A percentile compares a stretch with the other conserved stretches of the same genome.
Conservation (phyloP, 768 basidiomycete species). For the Rhizopogon vinicolor region DNA sequence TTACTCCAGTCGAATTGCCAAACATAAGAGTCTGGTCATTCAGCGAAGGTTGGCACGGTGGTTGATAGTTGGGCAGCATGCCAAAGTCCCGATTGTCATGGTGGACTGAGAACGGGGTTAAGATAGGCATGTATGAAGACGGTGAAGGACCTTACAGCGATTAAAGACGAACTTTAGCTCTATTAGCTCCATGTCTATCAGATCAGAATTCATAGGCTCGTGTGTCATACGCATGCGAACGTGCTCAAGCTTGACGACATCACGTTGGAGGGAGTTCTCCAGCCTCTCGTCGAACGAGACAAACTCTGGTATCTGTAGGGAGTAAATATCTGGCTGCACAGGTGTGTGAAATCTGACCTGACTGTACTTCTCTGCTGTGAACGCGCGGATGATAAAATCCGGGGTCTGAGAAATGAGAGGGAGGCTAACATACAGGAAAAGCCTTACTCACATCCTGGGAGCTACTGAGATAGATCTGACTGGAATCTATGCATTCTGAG, state of each 20-base stretch:
- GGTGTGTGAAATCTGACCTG: slow-evolving; percentile 41
- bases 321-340: neutral
- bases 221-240: slow-evolving; percentile 79
- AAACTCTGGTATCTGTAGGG: slow-evolving; percentile 73
- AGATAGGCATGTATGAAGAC: neutral
- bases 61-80: slow-evolving; percentile 78
- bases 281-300: slow-evolving; percentile 74
- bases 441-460: slow-evolving; percentile 59
- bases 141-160: slow-evolving; percentile 42
- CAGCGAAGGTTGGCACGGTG: slow-evolving; percentile 43
- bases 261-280: slow-evolving; percentile 82
- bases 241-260: slow-evolving; percentile 78
- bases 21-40: slow-evolving; percentile 69
- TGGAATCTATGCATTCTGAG: slow-evolving; percentile 73
- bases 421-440: neutral
- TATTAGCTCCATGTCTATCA: slow-evolving; percentile 79
- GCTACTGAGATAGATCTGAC: slow-evolving; percentile 77
- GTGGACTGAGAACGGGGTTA: slow-evolving; percentile 45
- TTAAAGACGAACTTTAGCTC: slow-evolving; percentile 83
- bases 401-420: slow-evolving; percentile 46
- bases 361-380: slow-evolving; percentile 77
- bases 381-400: slow-evolving; percentile 77
- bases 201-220: slow-evolving; percentile 63
- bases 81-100: slow-evolving; percentile 85
- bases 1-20: slow-evolving; percentile 56